These are phyloP conservation scores for Davidsoniella eucalypti DNA, from an alignment of 2,329 filamentous ascomycete genomes.

Conservation along the genomic window DNA sequence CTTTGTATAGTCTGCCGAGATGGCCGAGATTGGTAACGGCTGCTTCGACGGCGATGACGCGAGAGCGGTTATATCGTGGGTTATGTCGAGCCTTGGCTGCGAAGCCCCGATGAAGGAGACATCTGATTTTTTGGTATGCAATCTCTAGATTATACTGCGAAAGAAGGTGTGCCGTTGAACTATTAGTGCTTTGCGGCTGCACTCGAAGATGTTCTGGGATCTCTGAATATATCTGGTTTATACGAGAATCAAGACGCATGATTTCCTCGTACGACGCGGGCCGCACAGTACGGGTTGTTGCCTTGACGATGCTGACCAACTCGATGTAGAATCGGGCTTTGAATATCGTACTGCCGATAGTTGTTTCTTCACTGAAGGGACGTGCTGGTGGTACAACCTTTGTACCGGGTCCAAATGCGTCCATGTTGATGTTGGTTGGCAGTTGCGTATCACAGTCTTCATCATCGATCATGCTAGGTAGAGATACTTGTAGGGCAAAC, in stretches of 20 bases:
- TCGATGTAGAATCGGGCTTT: slow-evolving; percentile 53
- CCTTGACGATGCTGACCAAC: slow-evolving; percentile 56
- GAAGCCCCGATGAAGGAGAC: slow-evolving; percentile 78
- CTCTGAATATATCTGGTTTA: slow-evolving; percentile 45
- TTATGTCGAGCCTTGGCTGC: slow-evolving; percentile 63
- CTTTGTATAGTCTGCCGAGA: slow-evolving; percentile 57
- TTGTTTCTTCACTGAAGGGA: slow-evolving; percentile 53
- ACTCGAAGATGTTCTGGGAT: slow-evolving; percentile 55
- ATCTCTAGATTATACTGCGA: slow-evolving; percentile 73
- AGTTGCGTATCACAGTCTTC: slow-evolving; percentile 60
- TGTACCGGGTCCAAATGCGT: slow-evolving; percentile 56
- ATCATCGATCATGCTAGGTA: slow-evolving; percentile 53
- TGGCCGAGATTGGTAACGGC: slow-evolving; percentile 68
- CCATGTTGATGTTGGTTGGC: slow-evolving; percentile 65
- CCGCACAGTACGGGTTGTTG: slow-evolving; percentile 38
- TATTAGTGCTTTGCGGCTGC: slow-evolving; percentile 52
- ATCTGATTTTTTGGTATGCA: slow-evolving; percentile 76
- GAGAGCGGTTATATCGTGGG: slow-evolving; percentile 66
- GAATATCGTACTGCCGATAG: slow-evolving; percentile 62
- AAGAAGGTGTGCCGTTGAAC: slow-evolving; percentile 73
- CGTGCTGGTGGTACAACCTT: slow-evolving; percentile 51
- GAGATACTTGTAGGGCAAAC: slow-evolving; percentile 58
- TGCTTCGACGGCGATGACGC: slow-evolving; percentile 70
- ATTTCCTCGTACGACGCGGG: slow-evolving; percentile 47
- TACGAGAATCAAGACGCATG: slow-evolving; percentile 41